Base-by-base conservation (phyloP, 768 basidiomycete species). In the Baorangia bicolor region DNA sequence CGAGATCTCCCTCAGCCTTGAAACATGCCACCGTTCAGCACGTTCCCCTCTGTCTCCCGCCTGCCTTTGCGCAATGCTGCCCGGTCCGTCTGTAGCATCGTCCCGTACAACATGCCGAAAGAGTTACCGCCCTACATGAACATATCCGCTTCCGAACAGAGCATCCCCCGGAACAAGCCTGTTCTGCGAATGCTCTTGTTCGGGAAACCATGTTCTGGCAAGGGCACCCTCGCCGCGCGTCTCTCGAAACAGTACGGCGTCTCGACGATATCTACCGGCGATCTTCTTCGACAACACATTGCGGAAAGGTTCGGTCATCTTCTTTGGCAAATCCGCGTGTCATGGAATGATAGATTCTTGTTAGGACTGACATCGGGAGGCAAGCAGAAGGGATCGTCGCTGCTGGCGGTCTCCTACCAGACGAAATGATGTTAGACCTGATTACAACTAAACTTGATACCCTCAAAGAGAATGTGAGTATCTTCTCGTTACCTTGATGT, bases 241-340 rank as follows among this genome's bases (percentile, higher is more conserved):
- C 80, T 95, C 33, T 81, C 87, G 50, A 78, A 83, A 59, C 88
- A 87, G 65, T 93, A 89, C 69, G 83, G 88, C 60, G 80, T 94
- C 38, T 62, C 84, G 16, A 81, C 85, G 27, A 73, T 94, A 54
- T 92, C 90, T 4, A 90, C 91, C 3, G 93, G 92, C 20, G 92
- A 96, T 71, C 74, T 94, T 21, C 74, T 95, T 59, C 79, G 94
- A 58, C 86, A 86, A 56, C 89, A 96, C 61, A 94, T 96, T 61
- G 74, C 78, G 14, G 82, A 88, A 61, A 71, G 78, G 80, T 83
- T 83, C 47, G 27, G 79, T 65, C 16, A 1, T 21, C 35, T 27
- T 14, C 23, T 33, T 23, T 42, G 14, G 28, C 23, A 39, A 31
- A 21, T 56, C 21, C 33, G 30, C 11, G 11, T 45, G 50, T 16